Evolutionary conservation across 306 rosid species (phyloP), one percentile per base, ranked within the genome.

Genomic region (Quercus alba): DNA sequence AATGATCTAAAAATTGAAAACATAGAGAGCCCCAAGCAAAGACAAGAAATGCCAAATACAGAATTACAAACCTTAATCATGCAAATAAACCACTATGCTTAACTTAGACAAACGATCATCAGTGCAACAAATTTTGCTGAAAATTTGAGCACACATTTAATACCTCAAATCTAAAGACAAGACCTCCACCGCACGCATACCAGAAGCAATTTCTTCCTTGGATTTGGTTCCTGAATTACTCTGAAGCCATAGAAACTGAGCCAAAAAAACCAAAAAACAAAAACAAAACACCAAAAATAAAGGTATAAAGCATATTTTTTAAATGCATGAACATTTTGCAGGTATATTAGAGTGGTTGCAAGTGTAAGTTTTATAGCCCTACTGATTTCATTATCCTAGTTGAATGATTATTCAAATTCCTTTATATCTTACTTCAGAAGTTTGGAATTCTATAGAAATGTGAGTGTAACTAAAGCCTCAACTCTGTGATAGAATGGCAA

Each of bases 181-280:
- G 49, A 93, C 97, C 97, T 94, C 94, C 55, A 95, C 96, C 3
- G 96, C 98, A 78, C 86, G 70, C 31, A 97, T 93, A 30, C 98
- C 99, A 41, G 98, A 97, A 56, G 98, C 98, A 63, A 95, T 98
- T 88, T 95, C 97, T 69, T 95, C 97, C 82, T 90, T 95, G 12
- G 99, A 98, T 87, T 95, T 95, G 59, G 97, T 91, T 75, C 99
- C 97, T 56, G 99, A 95, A 85, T 89, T 95, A 80, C 99, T 95
- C 98, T 95, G 89, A 87, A 87, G 78, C 76, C 72, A 84, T 61
- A 85, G 55, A 75, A 83, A 54, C 62, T 77, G 68, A 86, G n/a
- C 23, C 74, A 82, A 83, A 41, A 41, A 7, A 8, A 7, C 41
- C 41, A 41, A 8, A 41, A 41, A 8, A 41, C 46, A 41, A 41